Conservation (phyloP, 371 early-diverging fungal species). For the Apophysomyces ossiformis region DNA sequence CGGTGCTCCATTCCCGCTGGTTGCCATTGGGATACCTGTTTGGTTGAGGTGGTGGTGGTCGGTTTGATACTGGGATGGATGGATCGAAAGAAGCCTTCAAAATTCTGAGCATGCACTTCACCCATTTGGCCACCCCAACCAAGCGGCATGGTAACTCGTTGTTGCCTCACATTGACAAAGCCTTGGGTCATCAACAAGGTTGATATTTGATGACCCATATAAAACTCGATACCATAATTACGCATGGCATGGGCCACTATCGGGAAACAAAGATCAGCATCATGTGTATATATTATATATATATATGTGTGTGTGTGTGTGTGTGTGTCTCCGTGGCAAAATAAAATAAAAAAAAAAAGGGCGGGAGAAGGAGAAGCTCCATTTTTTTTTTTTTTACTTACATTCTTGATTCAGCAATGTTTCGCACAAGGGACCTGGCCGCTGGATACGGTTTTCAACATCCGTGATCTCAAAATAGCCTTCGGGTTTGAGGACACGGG, state of each 20-base stretch:
- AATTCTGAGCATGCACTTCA: constrained; percentile 30
- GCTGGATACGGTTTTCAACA: constrained; percentile 51
- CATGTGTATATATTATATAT: too few species aligned
- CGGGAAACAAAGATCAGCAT: too few species aligned
- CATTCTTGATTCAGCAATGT: constrained; percentile 39
- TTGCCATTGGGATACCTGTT: constrained; percentile 6
- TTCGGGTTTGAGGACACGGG: constrained; percentile 55
- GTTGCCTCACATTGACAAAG: constrained; percentile 32
- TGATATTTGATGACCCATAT: constrained; percentile 26
- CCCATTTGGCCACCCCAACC: constrained; percentile 40
- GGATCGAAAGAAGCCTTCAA: constrained; percentile 22
- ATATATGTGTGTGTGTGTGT: background rate
- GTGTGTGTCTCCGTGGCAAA: too few species aligned
- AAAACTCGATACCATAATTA: constrained; percentile 23
- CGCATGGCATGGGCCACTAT: constrained; percentile 23
- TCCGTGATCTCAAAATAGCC: constrained; percentile 59
- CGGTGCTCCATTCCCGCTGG: constrained; percentile 10
- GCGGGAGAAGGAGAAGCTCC: constrained; percentile 4
- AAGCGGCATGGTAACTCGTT: constrained; percentile 32
- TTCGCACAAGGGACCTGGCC: constrained; percentile 50
- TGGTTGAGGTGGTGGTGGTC: background rate
- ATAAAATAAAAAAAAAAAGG: too few species aligned
- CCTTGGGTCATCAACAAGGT: constrained; percentile 35
- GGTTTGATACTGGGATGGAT: constrained; percentile 23
- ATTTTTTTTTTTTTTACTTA: constrained; percentile 24